Evolutionary conservation across 2,329 filamentous ascomycete genomes (phyloP).

Genomic region (Tolypocladium tropicale): DNA sequence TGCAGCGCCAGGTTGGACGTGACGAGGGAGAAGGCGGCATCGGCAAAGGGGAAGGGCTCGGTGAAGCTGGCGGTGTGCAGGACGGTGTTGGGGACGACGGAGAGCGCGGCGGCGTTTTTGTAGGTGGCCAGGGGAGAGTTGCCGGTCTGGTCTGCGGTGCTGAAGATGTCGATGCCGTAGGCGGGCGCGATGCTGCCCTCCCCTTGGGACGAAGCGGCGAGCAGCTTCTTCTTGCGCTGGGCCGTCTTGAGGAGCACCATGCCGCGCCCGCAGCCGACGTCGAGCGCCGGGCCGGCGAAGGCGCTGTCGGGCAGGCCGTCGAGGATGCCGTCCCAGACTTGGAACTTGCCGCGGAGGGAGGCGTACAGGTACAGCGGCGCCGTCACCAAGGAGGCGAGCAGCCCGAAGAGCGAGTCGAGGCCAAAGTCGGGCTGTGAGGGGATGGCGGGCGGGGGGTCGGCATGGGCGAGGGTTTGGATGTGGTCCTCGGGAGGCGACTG

Average conservation of each 20-base stretch:
- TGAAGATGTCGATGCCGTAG: constrained; percentile 10
- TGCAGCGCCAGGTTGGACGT: constrained; percentile 7
- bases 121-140: constrained; percentile 7
- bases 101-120: constrained; percentile 5
- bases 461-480: constrained; percentile 1
- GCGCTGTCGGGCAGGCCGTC: background rate
- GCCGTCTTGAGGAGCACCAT: constrained; percentile 9
- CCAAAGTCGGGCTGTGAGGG: constrained; percentile 4
- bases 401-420: constrained; percentile 6
- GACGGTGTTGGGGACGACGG: constrained; percentile 1
- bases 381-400: constrained; percentile 3
- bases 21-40: constrained; percentile 4
- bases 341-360: constrained; percentile 8
- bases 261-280: constrained; percentile 10
- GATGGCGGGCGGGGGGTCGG: background rate
- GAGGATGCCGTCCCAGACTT: constrained; percentile 7
- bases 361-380: constrained; percentile 9
- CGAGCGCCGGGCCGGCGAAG: constrained; percentile 4
- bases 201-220: background rate
- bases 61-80: constrained; percentile 6
- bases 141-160: constrained; percentile 7
- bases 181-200: background rate
- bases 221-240: constrained; percentile 2
- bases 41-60: constrained; percentile 5
- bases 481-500: constrained; percentile 2